Percentiles rank a stretch among this genome's conserved stretches.
phyloP scores from a whole-genome alignment of 176 grass and related monocot species.

The Musa beccarii region DNA sequence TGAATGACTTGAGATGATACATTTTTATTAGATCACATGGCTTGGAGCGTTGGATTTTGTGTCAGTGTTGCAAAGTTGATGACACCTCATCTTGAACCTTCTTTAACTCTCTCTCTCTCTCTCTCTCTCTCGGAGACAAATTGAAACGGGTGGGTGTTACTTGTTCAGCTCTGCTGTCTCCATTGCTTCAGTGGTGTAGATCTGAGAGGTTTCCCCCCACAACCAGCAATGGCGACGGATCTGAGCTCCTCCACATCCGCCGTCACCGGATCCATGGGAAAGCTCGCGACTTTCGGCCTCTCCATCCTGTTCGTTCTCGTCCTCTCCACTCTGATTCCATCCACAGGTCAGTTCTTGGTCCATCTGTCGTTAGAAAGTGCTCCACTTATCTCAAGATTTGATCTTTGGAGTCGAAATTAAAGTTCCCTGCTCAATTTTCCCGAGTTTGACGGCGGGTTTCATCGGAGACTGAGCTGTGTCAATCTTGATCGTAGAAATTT shows the following conservation, averaged over 20 bases:
- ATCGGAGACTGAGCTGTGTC: not conserved
- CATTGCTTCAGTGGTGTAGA: not conserved
- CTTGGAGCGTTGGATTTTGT: not conserved
- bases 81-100: not conserved
- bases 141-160: not conserved
- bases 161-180: not conserved
- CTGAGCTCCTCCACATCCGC: not conserved
- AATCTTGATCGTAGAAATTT: not conserved
- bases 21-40: not conserved
- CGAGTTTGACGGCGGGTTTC: not conserved
- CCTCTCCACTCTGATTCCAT: not conserved
- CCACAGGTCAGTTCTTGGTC: slow-evolving; percentile 3
- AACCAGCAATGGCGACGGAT: not conserved
- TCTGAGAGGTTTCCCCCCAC: not conserved
- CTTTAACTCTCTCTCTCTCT: not conserved
- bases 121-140: not conserved
- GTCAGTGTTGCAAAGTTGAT: not conserved
- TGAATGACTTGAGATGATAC: not conserved
- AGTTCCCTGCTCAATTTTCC: too few relatives aligned
- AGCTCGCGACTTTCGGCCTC: not conserved
- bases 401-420: not conserved
- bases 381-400: not conserved
- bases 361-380: not conserved
- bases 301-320: slow-evolving; percentile 1
- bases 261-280: not conserved